A percentile compares a stretch with the other conserved stretches of the same genome.
Evolutionary conservation across 1,139 yeast species (phyloP).

Genomic region (Hansenula lynferdii): DNA sequence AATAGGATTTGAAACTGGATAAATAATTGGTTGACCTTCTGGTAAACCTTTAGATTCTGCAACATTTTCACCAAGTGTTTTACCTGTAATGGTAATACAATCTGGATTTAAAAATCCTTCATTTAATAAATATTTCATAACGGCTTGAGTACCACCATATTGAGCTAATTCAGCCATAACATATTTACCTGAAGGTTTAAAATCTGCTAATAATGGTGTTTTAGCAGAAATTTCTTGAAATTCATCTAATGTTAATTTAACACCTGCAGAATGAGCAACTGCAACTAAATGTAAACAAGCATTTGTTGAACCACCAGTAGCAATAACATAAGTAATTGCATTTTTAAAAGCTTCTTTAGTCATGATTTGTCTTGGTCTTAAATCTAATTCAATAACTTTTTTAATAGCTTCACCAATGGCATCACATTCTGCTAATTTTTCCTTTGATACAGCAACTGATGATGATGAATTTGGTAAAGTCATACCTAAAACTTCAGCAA

Average conservation of each 20-base stretch:
- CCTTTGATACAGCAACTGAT: constrained; percentile 78
- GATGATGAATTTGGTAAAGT: constrained; percentile 92
- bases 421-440: constrained; percentile 79
- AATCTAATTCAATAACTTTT: constrained; percentile 66
- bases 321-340: constrained; percentile 89
- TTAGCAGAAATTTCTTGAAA: constrained; percentile 89
- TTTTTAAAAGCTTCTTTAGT: constrained; percentile 89
- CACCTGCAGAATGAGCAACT: constrained; percentile 86
- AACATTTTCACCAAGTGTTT: constrained; percentile 83
- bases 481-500: constrained; percentile 95
- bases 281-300: constrained; percentile 95
- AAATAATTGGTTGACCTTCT: constrained; percentile 74
- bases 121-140: constrained; percentile 77
- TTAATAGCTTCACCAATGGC: constrained; percentile 79
- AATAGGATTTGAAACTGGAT: constrained; percentile 73
- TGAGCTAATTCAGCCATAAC: constrained; percentile 94
- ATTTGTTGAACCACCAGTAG: constrained; percentile 97
- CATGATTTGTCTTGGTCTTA: constrained; percentile 89
- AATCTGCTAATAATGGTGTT: constrained; percentile 93
- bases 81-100: constrained; percentile 87
- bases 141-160: constrained; percentile 96
- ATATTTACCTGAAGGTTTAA: constrained; percentile 95
- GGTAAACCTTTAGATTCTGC: constrained; percentile 54
- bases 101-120: constrained; percentile 87
- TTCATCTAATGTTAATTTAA: constrained; percentile 86